These are phyloP conservation scores for Ettlia oleoabundans DNA, from an alignment of 139 green algal species.

Conservation along the genomic window DNA sequence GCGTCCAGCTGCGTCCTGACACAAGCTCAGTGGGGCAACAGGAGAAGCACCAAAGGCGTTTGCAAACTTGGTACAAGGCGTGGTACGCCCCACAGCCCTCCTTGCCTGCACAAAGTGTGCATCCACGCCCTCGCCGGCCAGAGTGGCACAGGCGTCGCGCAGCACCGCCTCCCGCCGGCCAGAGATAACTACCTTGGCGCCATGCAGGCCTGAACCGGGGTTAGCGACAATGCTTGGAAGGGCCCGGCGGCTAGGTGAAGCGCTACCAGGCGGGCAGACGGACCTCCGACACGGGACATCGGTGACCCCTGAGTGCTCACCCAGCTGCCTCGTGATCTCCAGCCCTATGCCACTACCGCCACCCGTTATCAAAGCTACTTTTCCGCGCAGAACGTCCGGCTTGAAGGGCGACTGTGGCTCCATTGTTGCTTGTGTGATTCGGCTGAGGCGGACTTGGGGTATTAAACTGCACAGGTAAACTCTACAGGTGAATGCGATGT, in stretches of 20 bases:
- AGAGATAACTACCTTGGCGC: slow-evolving; percentile 76
- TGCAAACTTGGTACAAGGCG: too few relatives aligned
- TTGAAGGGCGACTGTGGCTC: slow-evolving; percentile 40
- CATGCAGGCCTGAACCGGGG: slow-evolving; percentile 78
- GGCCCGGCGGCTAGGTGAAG: neutral
- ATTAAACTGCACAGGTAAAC: too few relatives aligned
- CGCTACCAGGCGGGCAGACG: neutral
- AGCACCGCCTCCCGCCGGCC: slow-evolving; percentile 80
- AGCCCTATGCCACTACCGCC: slow-evolving; percentile 87
- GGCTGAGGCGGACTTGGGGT: neutral
- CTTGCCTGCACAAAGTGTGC: slow-evolving; percentile 53
- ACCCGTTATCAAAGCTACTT: slow-evolving; percentile 86
- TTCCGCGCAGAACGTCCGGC: slow-evolving; percentile 27
- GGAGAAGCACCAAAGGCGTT: too few relatives aligned
- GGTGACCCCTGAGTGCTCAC: too few relatives aligned
- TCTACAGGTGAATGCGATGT: too few relatives aligned
- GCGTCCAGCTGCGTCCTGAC: too few relatives aligned
- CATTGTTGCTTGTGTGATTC: neutral
- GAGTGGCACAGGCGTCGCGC: slow-evolving; percentile 49
- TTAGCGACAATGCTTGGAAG: too few relatives aligned
- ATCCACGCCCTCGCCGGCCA: slow-evolving; percentile 66
- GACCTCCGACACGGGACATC: neutral
- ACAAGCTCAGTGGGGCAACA: too few relatives aligned
- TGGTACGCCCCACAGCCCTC: neutral
- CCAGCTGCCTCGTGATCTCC: slow-evolving; percentile 87